These are phyloP conservation scores for Globisporangium alternatum DNA, from an alignment of 352 stramenopile species.

Conservation along the genomic window DNA sequence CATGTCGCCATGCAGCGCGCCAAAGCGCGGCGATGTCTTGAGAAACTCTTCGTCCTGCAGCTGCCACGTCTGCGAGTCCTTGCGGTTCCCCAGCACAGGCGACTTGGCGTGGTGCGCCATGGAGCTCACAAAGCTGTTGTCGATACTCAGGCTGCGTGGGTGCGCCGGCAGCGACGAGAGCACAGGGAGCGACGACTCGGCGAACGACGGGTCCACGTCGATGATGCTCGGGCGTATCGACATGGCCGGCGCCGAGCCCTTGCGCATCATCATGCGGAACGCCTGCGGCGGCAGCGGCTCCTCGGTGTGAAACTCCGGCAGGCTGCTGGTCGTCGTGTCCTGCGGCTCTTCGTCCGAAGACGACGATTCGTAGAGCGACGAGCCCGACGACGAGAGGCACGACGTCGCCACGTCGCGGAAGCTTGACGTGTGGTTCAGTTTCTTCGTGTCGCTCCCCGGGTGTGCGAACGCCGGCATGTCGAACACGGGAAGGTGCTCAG, in stretches of 20 bases:
- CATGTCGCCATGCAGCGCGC: constrained; percentile 17
- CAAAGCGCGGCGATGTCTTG: constrained; percentile 49
- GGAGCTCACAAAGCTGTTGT: constrained; percentile 30
- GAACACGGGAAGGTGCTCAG: constrained; percentile 15
- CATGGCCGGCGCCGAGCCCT: constrained; percentile 15
- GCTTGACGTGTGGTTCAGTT: constrained; percentile 33
- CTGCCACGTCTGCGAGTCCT: constrained; percentile 67
- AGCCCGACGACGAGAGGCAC: constrained; percentile 49
- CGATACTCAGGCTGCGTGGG: constrained; percentile 41
- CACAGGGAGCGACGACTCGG: constrained; percentile 42
- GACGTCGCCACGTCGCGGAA: constrained; percentile 46
- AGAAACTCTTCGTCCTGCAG: constrained; percentile 67
- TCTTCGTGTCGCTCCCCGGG: constrained; percentile 18
- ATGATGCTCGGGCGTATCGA: constrained; percentile 19
- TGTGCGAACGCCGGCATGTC: constrained; percentile 23
- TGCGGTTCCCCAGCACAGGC: constrained; percentile 50
- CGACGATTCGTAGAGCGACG: constrained; percentile 52
- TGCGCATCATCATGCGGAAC: constrained; percentile 26
- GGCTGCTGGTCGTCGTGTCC: constrained; percentile 6
- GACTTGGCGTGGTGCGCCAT: constrained; percentile 49
- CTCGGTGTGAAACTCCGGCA: constrained; percentile 15
- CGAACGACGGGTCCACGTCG: constrained; percentile 40
- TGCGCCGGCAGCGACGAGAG: constrained; percentile 41
- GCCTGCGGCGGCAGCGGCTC: constrained; percentile 4
- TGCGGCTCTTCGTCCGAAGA: constrained; percentile 41